Evolutionary conservation across 1,284 basidiomycete genomes (phyloP), one percentile per base, ranked within the genome.

Genomic region (Agroathelia rolfsii): DNA sequence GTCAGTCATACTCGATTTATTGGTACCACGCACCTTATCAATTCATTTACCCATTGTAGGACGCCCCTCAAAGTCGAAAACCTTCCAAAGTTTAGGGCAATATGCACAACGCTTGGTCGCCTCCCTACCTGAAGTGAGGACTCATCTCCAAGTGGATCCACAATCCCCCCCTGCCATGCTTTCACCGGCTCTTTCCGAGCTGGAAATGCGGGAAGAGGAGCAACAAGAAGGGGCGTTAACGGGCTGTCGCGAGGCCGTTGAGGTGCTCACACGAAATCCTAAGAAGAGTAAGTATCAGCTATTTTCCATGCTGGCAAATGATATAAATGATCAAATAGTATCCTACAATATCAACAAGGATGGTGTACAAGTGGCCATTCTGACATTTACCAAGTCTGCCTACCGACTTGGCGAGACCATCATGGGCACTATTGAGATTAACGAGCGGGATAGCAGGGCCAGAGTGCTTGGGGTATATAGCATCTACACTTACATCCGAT

Each of bases 321-420:
- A n/a, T n/a, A n/a, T n/a, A n/a, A n/a, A n/a, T n/a, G n/a, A n/a
- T n/a, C n/a, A n/a, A n/a, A n/a, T 41, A 92, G 88, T 81, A 20
- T 90, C 88, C 0, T 94, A 87, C 56, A 90, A 95, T 56, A 88
- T 95, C 39, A 82, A 78, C 48, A 92, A 94, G 60, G 85, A 92
- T 30, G 87, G 84, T 1, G 70, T 83, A 31, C 74, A 78, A 26
- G 87, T 94, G 33, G 89, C 90, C 2, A 77, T 85, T 17, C 58
- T 95, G n/a, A 93, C 89, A 0, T 83, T 95, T 41, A 75, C 84
- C 24, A 95, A 94, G 59, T 79, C 79, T 24, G 82, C 83, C 2
- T 94, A 87, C 55, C 62, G 92, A 14, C 69, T 94, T 0, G 90
- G 90, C 3, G 92, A 95, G 59, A 90, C 87, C 0, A 76, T 94